A percentile compares a stretch with the other conserved stretches of the same genome.
Evolutionary conservation across 140 eudicot species (phyloP).

Genomic region (Bidens hawaiensis): DNA sequence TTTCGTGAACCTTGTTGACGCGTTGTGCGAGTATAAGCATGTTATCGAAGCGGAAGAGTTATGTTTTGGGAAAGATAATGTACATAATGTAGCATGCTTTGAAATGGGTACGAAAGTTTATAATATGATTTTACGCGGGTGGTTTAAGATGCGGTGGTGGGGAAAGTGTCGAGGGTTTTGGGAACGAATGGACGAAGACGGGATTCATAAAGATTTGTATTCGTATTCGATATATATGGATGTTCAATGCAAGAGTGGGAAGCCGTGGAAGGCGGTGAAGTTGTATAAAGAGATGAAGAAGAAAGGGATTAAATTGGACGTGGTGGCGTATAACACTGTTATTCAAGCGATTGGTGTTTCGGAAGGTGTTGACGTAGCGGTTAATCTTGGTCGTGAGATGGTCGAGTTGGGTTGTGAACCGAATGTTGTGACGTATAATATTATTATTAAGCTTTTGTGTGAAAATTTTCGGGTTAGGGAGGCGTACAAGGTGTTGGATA

Average conservation of each 20-base stretch:
- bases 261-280: constrained; percentile 88
- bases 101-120: constrained; percentile 51
- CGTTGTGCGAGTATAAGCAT: constrained; percentile 89
- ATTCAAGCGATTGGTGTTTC: constrained; percentile 65
- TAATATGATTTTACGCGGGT: constrained; percentile 84
- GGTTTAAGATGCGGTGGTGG: constrained; percentile 90
- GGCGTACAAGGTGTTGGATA: constrained; percentile 58
- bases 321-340: constrained; percentile 82
- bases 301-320: constrained; percentile 74
- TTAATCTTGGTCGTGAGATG: constrained; percentile 75
- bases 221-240: constrained; percentile 94
- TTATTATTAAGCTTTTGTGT: constrained; percentile 76
- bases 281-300: constrained; percentile 86
- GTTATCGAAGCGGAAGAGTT: constrained; percentile 88
- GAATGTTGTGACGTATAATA: constrained; percentile 64
- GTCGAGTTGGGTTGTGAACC: constrained; percentile 70
- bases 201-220: constrained; percentile 64
- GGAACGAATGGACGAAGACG: constrained; percentile 85
- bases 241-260: constrained; percentile 71
- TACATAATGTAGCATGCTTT: constrained; percentile 14
- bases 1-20: constrained; percentile 73
- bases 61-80: constrained; percentile 57
- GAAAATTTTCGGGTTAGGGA: constrained; percentile 66
- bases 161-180: constrained; percentile 81
- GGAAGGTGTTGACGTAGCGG: constrained; percentile 82